Conservation (phyloP, 208 protist species). For the Plasmodiophora brassicae region DNA sequence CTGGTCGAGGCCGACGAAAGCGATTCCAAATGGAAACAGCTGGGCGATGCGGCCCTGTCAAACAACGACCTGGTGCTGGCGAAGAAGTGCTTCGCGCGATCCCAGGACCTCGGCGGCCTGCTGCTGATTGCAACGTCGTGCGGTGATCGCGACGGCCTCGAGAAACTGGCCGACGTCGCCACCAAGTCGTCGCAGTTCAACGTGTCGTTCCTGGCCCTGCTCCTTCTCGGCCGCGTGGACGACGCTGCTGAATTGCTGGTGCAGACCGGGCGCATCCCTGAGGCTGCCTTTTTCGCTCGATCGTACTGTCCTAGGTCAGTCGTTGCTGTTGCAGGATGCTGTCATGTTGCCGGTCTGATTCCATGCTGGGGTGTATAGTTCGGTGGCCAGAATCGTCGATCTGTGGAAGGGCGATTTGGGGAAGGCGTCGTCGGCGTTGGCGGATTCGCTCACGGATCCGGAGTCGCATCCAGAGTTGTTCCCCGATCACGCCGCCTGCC, state of each 20-base stretch:
- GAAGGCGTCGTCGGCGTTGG: conserved; percentile 59
- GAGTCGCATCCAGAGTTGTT: conserved; percentile 88
- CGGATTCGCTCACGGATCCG: conserved; percentile 81
- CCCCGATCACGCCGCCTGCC: conserved; percentile 58
- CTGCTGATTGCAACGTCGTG: background rate
- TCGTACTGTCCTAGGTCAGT: conserved; percentile 77
- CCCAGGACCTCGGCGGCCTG: background rate
- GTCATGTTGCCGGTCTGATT: background rate
- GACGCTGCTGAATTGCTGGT: conserved; percentile 79
- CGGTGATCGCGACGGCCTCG: background rate
- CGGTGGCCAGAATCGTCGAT: conserved; percentile 67
- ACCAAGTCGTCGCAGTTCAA: background rate
- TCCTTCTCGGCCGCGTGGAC: conserved; percentile 68
- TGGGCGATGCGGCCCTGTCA: conserved; percentile 58
- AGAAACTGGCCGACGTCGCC: conserved; percentile 6
- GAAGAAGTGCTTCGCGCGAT: background rate
- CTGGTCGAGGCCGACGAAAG: conserved; percentile 66
- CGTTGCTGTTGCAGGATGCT: background rate
- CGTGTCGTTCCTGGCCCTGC: conserved; percentile 78
- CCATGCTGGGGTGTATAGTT: too few species aligned
- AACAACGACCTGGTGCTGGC: background rate
- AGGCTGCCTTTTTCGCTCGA: conserved; percentile 90
- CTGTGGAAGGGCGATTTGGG: conserved; percentile 79
- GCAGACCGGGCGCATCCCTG: conserved; percentile 69
- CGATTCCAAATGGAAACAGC: conserved; percentile 81